Evolutionary conservation across 2,329 filamentous ascomycete genomes (phyloP).

Genomic region (Claviceps monticola): DNA sequence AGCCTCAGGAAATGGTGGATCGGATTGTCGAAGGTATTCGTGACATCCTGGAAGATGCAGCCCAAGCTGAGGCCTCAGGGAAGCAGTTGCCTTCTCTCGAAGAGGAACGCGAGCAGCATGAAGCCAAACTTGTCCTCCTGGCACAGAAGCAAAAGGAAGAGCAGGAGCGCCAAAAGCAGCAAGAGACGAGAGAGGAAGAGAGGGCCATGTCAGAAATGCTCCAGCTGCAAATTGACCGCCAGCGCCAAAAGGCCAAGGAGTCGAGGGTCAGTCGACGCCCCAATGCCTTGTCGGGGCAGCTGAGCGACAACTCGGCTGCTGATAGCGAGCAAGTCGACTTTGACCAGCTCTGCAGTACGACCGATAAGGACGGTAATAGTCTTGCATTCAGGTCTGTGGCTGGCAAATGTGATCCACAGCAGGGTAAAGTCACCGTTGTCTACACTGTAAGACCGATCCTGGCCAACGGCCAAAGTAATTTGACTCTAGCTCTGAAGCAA

Average conservation of each 20-base stretch:
- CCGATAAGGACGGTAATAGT: constrained; percentile 47
- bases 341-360: constrained; percentile 51
- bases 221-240: constrained; percentile 55
- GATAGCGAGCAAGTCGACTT: constrained; percentile 38
- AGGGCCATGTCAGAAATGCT: constrained; percentile 57
- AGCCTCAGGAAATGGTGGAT: constrained; percentile 46
- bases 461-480: constrained; percentile 37
- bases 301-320: constrained; percentile 15
- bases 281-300: constrained; percentile 18
- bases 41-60: constrained; percentile 75
- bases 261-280: constrained; percentile 46
- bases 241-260: constrained; percentile 50
- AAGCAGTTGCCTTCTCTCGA: constrained; percentile 72
- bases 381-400: constrained; percentile 58
- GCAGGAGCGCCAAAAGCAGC: constrained; percentile 36
- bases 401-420: constrained; percentile 51
- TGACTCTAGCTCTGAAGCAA: constrained; percentile 63
- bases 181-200: constrained; percentile 54
- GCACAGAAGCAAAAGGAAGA: constrained; percentile 42
- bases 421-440: constrained; percentile 51
- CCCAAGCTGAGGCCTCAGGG: constrained; percentile 59
- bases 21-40: constrained; percentile 56
- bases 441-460: constrained; percentile 61
- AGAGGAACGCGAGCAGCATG: constrained; percentile 74
- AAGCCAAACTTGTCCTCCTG: constrained; percentile 52